Conservation (phyloP, 2,329 filamentous ascomycete species). For the Tetracladium maxilliforme region DNA sequence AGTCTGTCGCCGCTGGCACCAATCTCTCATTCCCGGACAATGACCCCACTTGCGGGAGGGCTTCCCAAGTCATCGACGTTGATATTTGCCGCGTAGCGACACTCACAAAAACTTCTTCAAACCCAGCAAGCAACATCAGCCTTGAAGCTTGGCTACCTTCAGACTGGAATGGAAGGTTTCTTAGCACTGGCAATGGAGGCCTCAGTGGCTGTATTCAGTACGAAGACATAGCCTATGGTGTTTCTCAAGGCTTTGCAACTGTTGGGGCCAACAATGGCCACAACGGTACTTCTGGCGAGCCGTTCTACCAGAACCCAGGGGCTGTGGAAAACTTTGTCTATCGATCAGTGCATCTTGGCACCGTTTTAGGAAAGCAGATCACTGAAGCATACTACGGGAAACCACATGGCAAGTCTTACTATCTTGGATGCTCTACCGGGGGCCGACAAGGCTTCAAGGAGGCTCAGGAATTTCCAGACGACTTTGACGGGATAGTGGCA, state of each 20-base stretch:
- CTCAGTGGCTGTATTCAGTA: slow-evolving; percentile 10
- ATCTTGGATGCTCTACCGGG: slow-evolving; percentile 29
- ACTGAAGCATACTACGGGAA: slow-evolving; percentile 4
- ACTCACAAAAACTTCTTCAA: too few species aligned
- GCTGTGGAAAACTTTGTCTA: slow-evolving; percentile 10
- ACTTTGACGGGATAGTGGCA: slow-evolving; percentile 31
- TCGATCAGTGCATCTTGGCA: too few species aligned
- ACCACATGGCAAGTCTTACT: slow-evolving; percentile 21
- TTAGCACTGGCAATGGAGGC: slow-evolving; percentile 17
- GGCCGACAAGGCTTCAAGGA: slow-evolving; percentile 30
- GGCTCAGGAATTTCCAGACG: slow-evolving; percentile 25
- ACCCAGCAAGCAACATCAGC: too few species aligned
- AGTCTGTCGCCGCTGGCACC: too few species aligned
- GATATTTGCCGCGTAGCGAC: too few species aligned
- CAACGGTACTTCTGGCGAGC: slow-evolving; percentile 8
- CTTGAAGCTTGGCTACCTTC: slow-evolving; percentile 14
- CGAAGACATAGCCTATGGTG: slow-evolving; percentile 7
- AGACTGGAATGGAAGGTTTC: slow-evolving; percentile 22
- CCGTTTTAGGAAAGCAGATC: too few species aligned
- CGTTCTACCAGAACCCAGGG: slow-evolving; percentile 8
- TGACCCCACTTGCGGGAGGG: too few species aligned
- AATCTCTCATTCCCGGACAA: too few species aligned
- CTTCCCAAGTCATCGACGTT: too few species aligned
- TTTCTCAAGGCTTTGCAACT: slow-evolving; percentile 9
- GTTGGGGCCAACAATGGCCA: slow-evolving; percentile 11